Percentiles rank a stretch among this genome's conserved stretches.
Conservation (phyloP, 768 basidiomycete species). For the Thelephora ganbajun region DNA sequence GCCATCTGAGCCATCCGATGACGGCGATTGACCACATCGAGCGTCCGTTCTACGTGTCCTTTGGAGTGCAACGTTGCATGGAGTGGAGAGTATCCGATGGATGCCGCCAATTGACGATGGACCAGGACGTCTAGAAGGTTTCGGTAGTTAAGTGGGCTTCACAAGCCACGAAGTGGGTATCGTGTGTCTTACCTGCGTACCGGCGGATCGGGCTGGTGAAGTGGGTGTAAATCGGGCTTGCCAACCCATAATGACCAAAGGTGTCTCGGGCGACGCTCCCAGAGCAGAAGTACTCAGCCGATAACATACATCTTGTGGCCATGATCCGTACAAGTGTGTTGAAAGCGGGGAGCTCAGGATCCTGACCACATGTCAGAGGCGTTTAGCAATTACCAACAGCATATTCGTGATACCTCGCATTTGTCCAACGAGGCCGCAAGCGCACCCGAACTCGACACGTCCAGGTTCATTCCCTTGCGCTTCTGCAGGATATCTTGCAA, state of each 20-base stretch:
- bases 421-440: conserved; percentile 79
- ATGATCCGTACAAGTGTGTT: conserved; percentile 97
- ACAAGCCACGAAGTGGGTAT: not conserved
- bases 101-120: conserved; percentile 85
- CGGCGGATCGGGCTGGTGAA: conserved; percentile 96
- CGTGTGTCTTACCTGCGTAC: conserved; percentile 59
- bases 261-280: conserved; percentile 87
- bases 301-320: conserved; percentile 97
- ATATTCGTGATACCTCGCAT: conserved; percentile 50
- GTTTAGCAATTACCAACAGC: conserved; percentile 4
- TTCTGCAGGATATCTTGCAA: conserved; percentile 85
- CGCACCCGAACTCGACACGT: conserved; percentile 84
- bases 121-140: conserved; percentile 66
- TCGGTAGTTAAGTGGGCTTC: not conserved
- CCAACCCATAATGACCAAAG: conserved; percentile 96
- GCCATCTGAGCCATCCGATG: conserved; percentile 99
- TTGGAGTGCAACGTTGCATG: conserved; percentile 86
- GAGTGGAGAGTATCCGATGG: conserved; percentile 71
- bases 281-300: conserved; percentile 96
- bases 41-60: conserved; percentile 69
- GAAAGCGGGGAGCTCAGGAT: conserved; percentile 75
- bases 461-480: conserved; percentile 67
- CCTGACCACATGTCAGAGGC: conserved; percentile 29
- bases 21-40: conserved; percentile 79
- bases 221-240: conserved; percentile 93